Conservation (phyloP, 2,329 filamentous ascomycete genomes). For the Beauveria caledonica region DNA sequence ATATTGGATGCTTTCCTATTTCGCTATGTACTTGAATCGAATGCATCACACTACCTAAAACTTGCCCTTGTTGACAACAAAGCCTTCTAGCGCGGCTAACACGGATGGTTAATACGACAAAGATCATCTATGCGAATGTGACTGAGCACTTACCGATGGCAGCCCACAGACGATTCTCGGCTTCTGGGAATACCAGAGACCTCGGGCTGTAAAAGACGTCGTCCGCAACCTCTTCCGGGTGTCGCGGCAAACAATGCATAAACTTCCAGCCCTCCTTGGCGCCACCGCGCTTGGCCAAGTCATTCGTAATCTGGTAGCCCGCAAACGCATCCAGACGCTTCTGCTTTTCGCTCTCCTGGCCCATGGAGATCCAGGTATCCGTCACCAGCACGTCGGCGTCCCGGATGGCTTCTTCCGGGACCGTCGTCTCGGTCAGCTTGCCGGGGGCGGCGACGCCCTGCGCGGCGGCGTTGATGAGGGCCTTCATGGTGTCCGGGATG, state of each 20-base stretch:
- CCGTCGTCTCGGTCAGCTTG: conserved; percentile 63
- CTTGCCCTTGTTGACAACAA: conserved; percentile 89
- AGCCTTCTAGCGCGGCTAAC: conserved; percentile 70
- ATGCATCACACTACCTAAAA: conserved; percentile 35
- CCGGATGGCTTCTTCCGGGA: conserved; percentile 79
- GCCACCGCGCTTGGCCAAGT: conserved; percentile 73
- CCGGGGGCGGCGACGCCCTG: conserved; percentile 50
- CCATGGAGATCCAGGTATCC: conserved; percentile 98
- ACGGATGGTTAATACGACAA: neutral
- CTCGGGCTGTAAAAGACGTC: conserved; percentile 85
- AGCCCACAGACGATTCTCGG: conserved; percentile 89
- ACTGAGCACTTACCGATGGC: conserved; percentile 55
- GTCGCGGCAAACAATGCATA: conserved; percentile 94
- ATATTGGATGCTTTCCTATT: neutral
- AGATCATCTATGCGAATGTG: too few relatives aligned
- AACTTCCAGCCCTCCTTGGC: conserved; percentile 91
- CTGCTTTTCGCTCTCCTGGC: conserved; percentile 78
- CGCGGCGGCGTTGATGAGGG: conserved; percentile 60
- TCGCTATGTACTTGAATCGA: neutral
- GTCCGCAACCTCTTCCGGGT: conserved; percentile 86
- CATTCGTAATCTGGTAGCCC: conserved; percentile 85
- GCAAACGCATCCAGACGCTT: conserved; percentile 73
- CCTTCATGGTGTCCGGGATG: conserved; percentile 67
- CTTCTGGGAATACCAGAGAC: conserved; percentile 87
- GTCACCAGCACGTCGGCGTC: conserved; percentile 86